These are phyloP conservation scores for Xylaria castorea DNA, from an alignment of 495 filamentous ascomycete species.

Conservation along the genomic window DNA sequence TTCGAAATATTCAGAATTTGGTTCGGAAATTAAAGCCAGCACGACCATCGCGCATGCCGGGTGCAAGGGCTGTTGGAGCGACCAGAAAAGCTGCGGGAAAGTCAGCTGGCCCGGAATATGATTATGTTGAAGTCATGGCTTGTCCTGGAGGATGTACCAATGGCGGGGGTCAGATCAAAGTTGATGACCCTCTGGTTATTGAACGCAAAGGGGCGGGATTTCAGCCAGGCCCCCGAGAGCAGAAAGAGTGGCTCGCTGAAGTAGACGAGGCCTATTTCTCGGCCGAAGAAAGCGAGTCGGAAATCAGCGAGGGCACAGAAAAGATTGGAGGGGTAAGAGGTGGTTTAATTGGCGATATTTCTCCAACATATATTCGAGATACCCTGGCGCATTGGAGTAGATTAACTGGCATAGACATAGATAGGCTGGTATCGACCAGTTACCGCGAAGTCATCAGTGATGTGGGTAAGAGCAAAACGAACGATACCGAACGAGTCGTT, in stretches of 20 bases:
- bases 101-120: conserved; percentile 64
- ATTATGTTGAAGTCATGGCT: conserved; percentile 98
- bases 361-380: conserved; percentile 60
- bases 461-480: conserved; percentile 76
- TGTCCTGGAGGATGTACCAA: conserved; percentile 98
- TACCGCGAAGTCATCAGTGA: conserved; percentile 94
- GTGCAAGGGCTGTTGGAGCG: conserved; percentile 60
- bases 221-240: conserved; percentile 71
- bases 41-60: conserved; percentile 75
- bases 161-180: conserved; percentile 92
- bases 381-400: conserved; percentile 75
- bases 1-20: conserved; percentile 96
- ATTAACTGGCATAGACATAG: conserved; percentile 70
- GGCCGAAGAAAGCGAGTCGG: conserved; percentile 65
- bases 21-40: conserved; percentile 87
- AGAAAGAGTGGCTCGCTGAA: conserved; percentile 82
- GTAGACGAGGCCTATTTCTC: conserved; percentile 97
- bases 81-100: conserved; percentile 56
- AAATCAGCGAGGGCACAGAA: conserved; percentile 36
- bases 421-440: conserved; percentile 80
- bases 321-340: conserved; percentile 31
- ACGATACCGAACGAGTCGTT: conserved; percentile 80
- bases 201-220: conserved; percentile 51
- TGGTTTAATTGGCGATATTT: conserved; percentile 63
- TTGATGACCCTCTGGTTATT: conserved; percentile 70